A percentile compares a stretch with the other conserved stretches of the same genome.
Evolutionary conservation across 2,329 filamentous ascomycete genomes (phyloP).

Genomic region (Diaporthe helianthi): DNA sequence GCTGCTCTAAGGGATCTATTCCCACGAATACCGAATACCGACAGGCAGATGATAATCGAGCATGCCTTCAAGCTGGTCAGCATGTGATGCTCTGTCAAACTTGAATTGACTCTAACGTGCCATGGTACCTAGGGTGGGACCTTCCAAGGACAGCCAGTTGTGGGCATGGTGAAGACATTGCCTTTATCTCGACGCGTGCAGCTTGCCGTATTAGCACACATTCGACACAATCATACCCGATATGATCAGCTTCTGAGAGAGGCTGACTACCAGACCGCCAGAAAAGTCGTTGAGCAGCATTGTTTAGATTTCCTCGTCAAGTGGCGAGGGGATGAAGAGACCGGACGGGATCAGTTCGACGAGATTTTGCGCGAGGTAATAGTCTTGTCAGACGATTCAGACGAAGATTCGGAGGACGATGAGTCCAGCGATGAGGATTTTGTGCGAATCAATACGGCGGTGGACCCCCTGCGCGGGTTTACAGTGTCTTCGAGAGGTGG

Average conservation of each 20-base stretch:
- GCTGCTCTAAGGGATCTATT: conserved; percentile 69
- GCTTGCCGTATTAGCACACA: conserved; percentile 70
- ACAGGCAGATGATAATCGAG: conserved; percentile 67
- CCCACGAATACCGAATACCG: conserved; percentile 69
- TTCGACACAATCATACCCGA: conserved; percentile 70
- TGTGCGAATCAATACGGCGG: conserved; percentile 17
- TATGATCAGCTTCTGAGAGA: conserved; percentile 68
- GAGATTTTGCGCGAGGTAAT: conserved; percentile 72
- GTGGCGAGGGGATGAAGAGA: conserved; percentile 76
- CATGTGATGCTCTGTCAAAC: conserved; percentile 39
- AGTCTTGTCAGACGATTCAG: conserved; percentile 64
- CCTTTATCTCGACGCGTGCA: conserved; percentile 68
- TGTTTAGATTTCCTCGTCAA: conserved; percentile 72
- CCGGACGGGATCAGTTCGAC: conserved; percentile 70
- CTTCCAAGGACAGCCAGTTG: conserved; percentile 61
- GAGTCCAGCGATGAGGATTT: conserved; percentile 45
- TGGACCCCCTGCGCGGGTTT: not conserved
- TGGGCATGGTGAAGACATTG: conserved; percentile 63
- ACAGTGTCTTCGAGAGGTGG: not conserved
- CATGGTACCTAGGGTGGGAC: conserved; percentile 50
- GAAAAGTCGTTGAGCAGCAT: conserved; percentile 65
- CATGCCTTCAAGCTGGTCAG: conserved; percentile 68
- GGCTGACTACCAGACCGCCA: conserved; percentile 64
- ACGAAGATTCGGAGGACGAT: conserved; percentile 48
- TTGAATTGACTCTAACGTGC: conserved; percentile 29